Base-by-base conservation (phyloP, 345 rosid genomes). In the Gynandropsis gynandra region DNA sequence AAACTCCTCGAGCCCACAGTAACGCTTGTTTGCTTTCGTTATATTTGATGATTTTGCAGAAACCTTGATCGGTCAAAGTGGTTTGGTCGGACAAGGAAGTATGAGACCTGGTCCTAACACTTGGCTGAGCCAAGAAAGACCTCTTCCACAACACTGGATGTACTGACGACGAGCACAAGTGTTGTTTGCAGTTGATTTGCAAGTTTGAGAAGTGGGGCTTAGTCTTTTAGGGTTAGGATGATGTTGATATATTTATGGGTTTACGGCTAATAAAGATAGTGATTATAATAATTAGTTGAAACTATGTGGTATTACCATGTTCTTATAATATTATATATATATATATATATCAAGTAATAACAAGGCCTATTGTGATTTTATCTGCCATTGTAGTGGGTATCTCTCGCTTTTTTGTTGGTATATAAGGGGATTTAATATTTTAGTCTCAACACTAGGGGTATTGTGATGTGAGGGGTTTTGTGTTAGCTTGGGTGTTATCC, bases 91-190 rank as follows among this genome's bases (percentile, higher is more conserved):
- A 40, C 61, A 54, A 34, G 61, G 47, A 36, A 58, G 47, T 15
- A 6, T 31, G 15, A 65, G 64, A 51, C 42, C 36, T 13, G 63
- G 16, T 29, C 40, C 19, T 35, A 42, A 33, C 6, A 4, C 39
- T 52, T 52, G 51, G 58, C 16, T 59, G 12, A 59, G 27, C 18
- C 70, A 66, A 66, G 65, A 54, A 18, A 41, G 61, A 41, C 44
- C 35, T 13, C 71, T 66, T 66, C 71, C 71, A 3, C 71, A 66
- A 17, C 65, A 66, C 16, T 66, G 71, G 71, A 66, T 66, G 65
- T 66, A 59, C 3, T 66, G 39, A 63, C 10, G 40, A 11, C 4
- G 11, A 15, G 21, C 3, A 11, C 1, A 46, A 11, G 12, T 51
- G 44, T 51, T 17, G 9, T 27, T 57, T 24, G 43, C 1, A 18